Evolutionary conservation across 371 early-diverging fungal species (phyloP).

Genomic region (Saksenaea oblongispora): DNA sequence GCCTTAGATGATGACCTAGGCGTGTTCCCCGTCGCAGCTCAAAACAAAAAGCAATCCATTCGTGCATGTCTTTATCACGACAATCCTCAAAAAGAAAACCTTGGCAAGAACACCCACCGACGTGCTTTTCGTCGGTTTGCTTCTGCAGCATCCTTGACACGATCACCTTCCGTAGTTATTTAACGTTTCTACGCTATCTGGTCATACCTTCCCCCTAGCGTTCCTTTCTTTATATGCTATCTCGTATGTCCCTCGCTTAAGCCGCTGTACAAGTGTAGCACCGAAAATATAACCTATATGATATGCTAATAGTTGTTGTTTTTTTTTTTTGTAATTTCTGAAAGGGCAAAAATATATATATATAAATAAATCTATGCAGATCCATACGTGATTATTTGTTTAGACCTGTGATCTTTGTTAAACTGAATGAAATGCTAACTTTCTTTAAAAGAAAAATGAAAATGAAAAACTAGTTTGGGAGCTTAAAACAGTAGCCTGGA

Average conservation of each 20-base stretch:
- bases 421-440: too few species aligned
- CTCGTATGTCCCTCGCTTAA: background rate
- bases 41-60: background rate
- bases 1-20: background rate
- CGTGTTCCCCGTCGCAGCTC: background rate
- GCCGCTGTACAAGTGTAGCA: too few species aligned
- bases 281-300: too few species aligned
- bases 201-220: background rate
- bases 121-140: background rate
- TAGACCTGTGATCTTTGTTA: too few species aligned
- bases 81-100: background rate
- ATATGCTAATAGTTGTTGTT: too few species aligned
- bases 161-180: background rate
- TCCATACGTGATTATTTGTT: too few species aligned
- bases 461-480: too few species aligned
- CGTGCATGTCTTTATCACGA: background rate
- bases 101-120: background rate
- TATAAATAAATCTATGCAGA: too few species aligned
- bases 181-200: background rate
- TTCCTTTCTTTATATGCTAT: background rate
- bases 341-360: too few species aligned
- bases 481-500: too few species aligned
- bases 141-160: background rate
- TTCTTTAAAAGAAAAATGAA: too few species aligned
- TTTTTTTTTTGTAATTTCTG: too few species aligned